Conservation (phyloP, 2,329 filamentous ascomycete species). For the Dryadomyces quercivorus region DNA sequence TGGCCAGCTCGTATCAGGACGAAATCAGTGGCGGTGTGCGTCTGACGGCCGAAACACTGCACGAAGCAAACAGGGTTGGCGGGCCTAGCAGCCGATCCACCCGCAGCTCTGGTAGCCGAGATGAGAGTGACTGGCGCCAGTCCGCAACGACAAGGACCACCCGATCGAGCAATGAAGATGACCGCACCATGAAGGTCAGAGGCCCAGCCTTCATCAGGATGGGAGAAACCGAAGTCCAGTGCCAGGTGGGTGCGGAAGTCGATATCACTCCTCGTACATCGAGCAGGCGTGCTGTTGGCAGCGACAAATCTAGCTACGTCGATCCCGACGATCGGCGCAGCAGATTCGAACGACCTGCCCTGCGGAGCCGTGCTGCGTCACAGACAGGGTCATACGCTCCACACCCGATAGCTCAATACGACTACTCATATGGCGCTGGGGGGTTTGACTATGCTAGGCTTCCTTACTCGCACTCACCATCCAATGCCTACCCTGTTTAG, state of each 20-base stretch:
- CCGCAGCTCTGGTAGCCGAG: constrained; percentile 46
- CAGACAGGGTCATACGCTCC: constrained; percentile 34
- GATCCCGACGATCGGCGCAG: constrained; percentile 36
- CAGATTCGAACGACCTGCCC: constrained; percentile 32
- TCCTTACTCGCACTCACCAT: background rate
- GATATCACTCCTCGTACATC: constrained; percentile 31
- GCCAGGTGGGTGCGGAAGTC: constrained; percentile 46
- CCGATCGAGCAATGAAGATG: constrained; percentile 42
- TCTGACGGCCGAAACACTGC: constrained; percentile 44
- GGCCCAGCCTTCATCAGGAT: constrained; percentile 44
- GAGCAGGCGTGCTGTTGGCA: constrained; percentile 18
- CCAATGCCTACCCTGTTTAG: background rate
- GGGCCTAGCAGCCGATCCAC: constrained; percentile 42
- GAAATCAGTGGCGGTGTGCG: constrained; percentile 32
- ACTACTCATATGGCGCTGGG: constrained; percentile 12
- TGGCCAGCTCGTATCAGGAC: constrained; percentile 40
- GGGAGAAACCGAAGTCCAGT: constrained; percentile 45
- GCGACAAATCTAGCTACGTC: constrained; percentile 38
- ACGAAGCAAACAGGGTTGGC: constrained; percentile 34
- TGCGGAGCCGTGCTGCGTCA: constrained; percentile 34
- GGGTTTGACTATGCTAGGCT: constrained; percentile 5
- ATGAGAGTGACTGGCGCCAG: constrained; percentile 51
- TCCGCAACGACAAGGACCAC: constrained; percentile 52
- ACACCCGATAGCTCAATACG: constrained; percentile 7
- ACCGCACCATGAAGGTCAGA: constrained; percentile 49